phyloP scores from a whole-genome alignment of 202 grass and related monocot species.

The Saccharum hybrid region DNA sequence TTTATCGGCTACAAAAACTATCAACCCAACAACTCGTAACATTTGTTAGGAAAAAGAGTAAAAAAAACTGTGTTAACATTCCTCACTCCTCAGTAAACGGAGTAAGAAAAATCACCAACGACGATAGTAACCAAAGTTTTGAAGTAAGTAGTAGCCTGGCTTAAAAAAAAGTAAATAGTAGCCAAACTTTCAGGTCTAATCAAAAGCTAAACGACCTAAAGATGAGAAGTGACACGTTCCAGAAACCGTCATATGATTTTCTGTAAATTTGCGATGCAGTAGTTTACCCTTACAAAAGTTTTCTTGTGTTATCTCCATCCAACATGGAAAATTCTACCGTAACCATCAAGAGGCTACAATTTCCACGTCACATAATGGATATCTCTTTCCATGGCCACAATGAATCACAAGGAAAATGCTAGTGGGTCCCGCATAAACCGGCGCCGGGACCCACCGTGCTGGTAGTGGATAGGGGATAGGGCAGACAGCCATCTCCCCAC shows the following conservation, averaged over 20 bases:
- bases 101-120: too few relatives aligned
- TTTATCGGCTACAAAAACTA: too few relatives aligned
- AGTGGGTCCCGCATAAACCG: slow-evolving; percentile 19
- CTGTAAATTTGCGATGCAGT: background rate
- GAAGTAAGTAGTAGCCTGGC: background rate
- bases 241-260: background rate
- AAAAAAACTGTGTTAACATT: too few relatives aligned
- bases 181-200: background rate
- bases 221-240: background rate
- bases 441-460: slow-evolving; percentile 32
- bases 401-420: slow-evolving; percentile 42
- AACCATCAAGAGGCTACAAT: background rate
- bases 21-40: too few relatives aligned
- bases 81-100: too few relatives aligned
- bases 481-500: slow-evolving; percentile 32
- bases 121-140: background rate
- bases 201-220: background rate
- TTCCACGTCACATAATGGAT: slow-evolving; percentile 22
- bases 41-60: too few relatives aligned
- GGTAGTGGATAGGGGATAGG: slow-evolving; percentile 56
- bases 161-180: background rate
- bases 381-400: background rate
- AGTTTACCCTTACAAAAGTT: background rate
- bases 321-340: background rate
- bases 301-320: background rate